Percentiles rank a stretch among this genome's conserved stretches.
phyloP scores from a whole-genome alignment of 163 green algal genomes.

The Smithsoniella earleae region DNA sequence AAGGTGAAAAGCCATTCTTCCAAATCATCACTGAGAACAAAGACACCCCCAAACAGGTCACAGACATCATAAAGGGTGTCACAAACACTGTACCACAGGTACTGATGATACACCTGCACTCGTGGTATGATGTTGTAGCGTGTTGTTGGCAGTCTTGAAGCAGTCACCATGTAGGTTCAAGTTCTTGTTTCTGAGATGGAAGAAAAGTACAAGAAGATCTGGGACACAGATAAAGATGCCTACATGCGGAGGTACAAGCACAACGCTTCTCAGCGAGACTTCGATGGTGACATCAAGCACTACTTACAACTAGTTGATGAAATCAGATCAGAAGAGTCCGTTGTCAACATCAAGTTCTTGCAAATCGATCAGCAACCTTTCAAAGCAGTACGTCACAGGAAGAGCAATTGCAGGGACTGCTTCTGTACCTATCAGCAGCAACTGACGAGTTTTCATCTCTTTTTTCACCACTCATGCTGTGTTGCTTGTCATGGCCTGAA shows the following conservation, averaged over 20 bases:
- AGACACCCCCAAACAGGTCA: slow-evolving; percentile 24
- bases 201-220: slow-evolving; percentile 83
- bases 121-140: too few species aligned
- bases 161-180: too few species aligned
- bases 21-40: slow-evolving; percentile 28
- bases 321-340: slow-evolving; percentile 67
- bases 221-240: slow-evolving; percentile 73
- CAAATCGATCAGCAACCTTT: slow-evolving; percentile 74
- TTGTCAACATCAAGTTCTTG: slow-evolving; percentile 76
- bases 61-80: slow-evolving; percentile 67
- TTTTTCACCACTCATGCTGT: too few species aligned
- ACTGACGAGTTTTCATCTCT: too few species aligned
- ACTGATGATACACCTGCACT: too few species aligned
- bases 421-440: too few species aligned
- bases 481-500: too few species aligned
- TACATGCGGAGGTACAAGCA: slow-evolving; percentile 78
- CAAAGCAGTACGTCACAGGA: slow-evolving; percentile 50
- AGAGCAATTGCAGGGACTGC: too few species aligned
- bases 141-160: too few species aligned
- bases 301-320: slow-evolving; percentile 67
- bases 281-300: slow-evolving; percentile 67
- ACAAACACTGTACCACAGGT: slow-evolving; percentile 64
- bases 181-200: slow-evolving; percentile 53
- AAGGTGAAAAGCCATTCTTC: slow-evolving; percentile 31
- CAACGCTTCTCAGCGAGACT: slow-evolving; percentile 35